Conservation (phyloP, 1,139 yeast genomes). For the Spathaspora sp. region DNA sequence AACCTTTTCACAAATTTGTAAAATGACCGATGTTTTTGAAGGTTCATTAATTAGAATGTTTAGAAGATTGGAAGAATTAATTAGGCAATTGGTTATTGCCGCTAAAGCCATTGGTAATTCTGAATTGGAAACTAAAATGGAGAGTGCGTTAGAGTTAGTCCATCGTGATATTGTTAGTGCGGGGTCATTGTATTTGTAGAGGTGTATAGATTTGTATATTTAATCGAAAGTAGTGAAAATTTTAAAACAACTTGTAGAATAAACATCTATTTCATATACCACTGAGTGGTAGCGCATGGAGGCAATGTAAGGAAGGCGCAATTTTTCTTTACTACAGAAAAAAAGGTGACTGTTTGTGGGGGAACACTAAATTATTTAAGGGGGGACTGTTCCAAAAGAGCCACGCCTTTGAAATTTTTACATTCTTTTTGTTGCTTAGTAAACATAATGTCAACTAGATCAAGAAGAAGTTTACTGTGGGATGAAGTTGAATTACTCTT, state of each 20-base stretch:
- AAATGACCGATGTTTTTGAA: slow-evolving; percentile 98
- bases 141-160: slow-evolving; percentile 74
- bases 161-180: slow-evolving; percentile 97
- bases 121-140: slow-evolving; percentile 87
- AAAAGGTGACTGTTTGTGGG: too few relatives aligned
- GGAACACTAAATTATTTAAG: too few relatives aligned
- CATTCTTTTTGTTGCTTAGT: neutral
- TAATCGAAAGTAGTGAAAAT: neutral
- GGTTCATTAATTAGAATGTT: slow-evolving; percentile 94
- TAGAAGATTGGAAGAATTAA: slow-evolving; percentile 88
- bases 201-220: neutral
- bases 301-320: too few relatives aligned
- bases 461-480: slow-evolving; percentile 8
- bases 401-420: neutral
- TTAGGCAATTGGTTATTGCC: slow-evolving; percentile 85
- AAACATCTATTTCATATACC: too few relatives aligned
- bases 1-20: slow-evolving; percentile 91
- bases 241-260: too few relatives aligned
- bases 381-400: too few relatives aligned
- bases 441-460: slow-evolving; percentile 1
- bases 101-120: slow-evolving; percentile 91
- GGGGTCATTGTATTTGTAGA: slow-evolving; percentile 77
- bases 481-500: slow-evolving; percentile 45
- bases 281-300: too few relatives aligned
- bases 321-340: too few relatives aligned